These are phyloP conservation scores for Scenedesmus sp. DNA, from an alignment of 163 green algal species.

Conservation along the genomic window DNA sequence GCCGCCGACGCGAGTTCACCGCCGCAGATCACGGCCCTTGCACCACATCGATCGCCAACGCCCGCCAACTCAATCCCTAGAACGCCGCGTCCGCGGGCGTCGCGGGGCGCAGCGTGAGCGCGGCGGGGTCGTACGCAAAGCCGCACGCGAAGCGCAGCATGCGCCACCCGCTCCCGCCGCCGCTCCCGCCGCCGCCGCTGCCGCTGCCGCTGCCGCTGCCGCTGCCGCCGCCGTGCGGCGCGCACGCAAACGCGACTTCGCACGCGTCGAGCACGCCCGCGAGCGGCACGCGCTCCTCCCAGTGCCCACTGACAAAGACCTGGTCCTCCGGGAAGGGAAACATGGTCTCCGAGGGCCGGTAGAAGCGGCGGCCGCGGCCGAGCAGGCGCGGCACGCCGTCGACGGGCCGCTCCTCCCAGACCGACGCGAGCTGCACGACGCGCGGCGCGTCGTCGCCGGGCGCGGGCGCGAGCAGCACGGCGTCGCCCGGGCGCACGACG, in stretches of 20 bases:
- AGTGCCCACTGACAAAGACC: constrained; percentile 7
- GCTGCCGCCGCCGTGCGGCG: no score
- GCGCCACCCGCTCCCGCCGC: no score
- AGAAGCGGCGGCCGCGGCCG: constrained; percentile 26
- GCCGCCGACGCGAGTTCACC: no score
- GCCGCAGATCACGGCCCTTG: no score
- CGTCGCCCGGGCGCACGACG: constrained; percentile 12
- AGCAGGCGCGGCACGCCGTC: constrained; percentile 38
- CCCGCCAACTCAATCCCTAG: no score
- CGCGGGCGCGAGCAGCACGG: constrained; percentile 24
- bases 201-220: no score
- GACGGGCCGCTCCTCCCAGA: constrained; percentile 47
- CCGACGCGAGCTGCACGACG: constrained; percentile 25
- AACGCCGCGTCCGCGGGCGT: no score
- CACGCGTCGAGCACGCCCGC: constrained; percentile 22
- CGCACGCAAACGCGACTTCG: not conserved
- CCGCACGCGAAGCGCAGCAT: no score
- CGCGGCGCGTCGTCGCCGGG: constrained; percentile 26
- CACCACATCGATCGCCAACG: no score
- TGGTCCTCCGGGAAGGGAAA: constrained; percentile 32
- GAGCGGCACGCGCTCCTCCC: constrained; percentile 25
- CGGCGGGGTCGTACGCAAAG: no score
- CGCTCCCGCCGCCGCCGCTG: no score
- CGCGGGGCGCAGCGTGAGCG: no score
- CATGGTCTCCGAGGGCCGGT: constrained; percentile 38